Conservation (phyloP, 2,329 filamentous ascomycete genomes). For the Monosporascus sp. region DNA sequence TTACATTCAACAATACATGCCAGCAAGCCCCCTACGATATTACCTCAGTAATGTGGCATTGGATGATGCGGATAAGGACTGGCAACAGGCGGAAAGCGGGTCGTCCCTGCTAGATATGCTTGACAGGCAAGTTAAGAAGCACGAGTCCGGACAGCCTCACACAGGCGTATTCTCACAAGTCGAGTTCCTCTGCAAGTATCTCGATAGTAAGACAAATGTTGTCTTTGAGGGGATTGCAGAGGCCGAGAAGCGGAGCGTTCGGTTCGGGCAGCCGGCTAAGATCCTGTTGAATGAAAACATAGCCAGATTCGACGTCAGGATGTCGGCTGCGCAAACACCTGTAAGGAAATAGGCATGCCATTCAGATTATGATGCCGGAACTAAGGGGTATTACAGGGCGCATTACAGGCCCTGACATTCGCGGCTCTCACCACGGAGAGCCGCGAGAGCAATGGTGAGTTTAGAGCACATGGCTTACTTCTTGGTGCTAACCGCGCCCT, state of each 20-base stretch:
- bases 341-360: constrained; percentile 24
- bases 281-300: constrained; percentile 39
- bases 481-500: not conserved
- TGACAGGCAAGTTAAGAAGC: constrained; percentile 42
- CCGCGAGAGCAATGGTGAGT: constrained; percentile 31
- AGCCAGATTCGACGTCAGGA: constrained; percentile 52
- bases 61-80: constrained; percentile 46
- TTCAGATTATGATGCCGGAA: not conserved
- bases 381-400: constrained; percentile 24
- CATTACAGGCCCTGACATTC: constrained; percentile 30
- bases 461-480: not conserved
- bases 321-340: constrained; percentile 36
- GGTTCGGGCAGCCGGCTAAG: constrained; percentile 54
- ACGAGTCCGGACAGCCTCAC: constrained; percentile 39
- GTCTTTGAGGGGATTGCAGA: constrained; percentile 66
- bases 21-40: constrained; percentile 56
- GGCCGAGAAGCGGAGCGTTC: constrained; percentile 62
- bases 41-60: constrained; percentile 50
- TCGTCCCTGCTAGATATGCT: constrained; percentile 43
- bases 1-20: constrained; percentile 71
- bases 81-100: constrained; percentile 39
- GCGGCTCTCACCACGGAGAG: constrained; percentile 38
- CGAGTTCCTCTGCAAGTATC: constrained; percentile 56
- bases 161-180: constrained; percentile 54
- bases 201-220: constrained; percentile 51